These are phyloP conservation scores for Hyparrhenia diplandra DNA, from an alignment of 176 grass and related monocot genomes.

Conservation along the genomic window DNA sequence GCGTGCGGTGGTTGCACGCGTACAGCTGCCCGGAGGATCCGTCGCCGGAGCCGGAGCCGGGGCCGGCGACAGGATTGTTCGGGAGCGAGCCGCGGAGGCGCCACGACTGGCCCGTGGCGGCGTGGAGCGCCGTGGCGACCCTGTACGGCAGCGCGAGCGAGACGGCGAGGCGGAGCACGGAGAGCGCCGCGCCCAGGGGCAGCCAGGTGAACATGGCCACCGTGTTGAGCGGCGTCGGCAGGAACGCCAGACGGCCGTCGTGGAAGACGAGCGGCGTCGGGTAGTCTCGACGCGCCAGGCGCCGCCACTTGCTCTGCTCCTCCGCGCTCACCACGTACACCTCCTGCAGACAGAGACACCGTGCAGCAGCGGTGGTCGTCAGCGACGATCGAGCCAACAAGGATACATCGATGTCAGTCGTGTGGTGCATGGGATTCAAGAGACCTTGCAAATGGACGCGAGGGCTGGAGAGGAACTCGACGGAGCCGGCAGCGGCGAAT, in stretches of 20 bases:
- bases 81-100: constrained; percentile 20
- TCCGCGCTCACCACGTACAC: constrained; percentile 37
- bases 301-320: constrained; percentile 59
- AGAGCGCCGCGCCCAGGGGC: constrained; percentile 35
- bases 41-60: background rate
- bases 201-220: constrained; percentile 63
- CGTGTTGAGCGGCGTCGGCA: constrained; percentile 41
- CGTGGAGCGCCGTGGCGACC: constrained; percentile 28
- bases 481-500: constrained; percentile 7
- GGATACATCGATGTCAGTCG: too few relatives aligned
- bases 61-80: too few relatives aligned
- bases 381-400: too few relatives aligned
- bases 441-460: constrained; percentile 54
- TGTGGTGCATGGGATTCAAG: too few relatives aligned
- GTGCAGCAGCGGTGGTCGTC: too few relatives aligned
- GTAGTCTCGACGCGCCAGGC: constrained; percentile 21
- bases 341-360: too few relatives aligned
- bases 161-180: constrained; percentile 7
- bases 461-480: constrained; percentile 15
- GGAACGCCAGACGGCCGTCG: constrained; percentile 65
- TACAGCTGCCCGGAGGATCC: constrained; percentile 22
- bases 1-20: constrained; percentile 87
- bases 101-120: constrained; percentile 48
- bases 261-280: constrained; percentile 61
- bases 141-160: constrained; percentile 42